Percentiles rank a stretch among this genome's conserved stretches.
Evolutionary conservation across 2,329 filamentous ascomycete genomes (phyloP).

Genomic region (Diaporthe nobilis): DNA sequence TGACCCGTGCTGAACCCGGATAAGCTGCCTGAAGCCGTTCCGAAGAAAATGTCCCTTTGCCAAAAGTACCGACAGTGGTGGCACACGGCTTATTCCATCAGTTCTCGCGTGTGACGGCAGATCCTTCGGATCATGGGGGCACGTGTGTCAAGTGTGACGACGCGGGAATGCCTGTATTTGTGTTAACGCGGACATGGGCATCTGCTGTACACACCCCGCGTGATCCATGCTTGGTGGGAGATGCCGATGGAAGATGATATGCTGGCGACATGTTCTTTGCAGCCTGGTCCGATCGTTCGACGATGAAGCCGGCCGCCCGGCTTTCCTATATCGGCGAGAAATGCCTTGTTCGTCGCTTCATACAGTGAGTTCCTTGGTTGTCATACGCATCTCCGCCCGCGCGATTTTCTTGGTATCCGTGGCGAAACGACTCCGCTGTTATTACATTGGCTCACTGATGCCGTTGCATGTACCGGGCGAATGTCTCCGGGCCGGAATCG

Average conservation of each 20-base stretch:
- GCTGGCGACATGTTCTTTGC: conserved; percentile 28
- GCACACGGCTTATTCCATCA: conserved; percentile 17
- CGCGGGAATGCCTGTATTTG: conserved; percentile 13
- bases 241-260: conserved; percentile 9
- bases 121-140: conserved; percentile 21
- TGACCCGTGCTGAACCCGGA: background rate
- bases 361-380: background rate
- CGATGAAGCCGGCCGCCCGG: background rate
- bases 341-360: conserved; percentile 5
- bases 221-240: conserved; percentile 11
- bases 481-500: background rate
- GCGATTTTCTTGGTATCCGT: background rate
- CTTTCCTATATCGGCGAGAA: conserved; percentile 16
- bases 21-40: conserved; percentile 11
- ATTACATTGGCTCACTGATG: conserved; percentile 1
- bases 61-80: conserved; percentile 11
- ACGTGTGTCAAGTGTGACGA: conserved; percentile 33
- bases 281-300: conserved; percentile 2
- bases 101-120: conserved; percentile 21
- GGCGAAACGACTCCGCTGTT: conserved; percentile 1
- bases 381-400: background rate
- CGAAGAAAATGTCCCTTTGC: background rate
- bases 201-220: conserved; percentile 7
- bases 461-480: conserved; percentile 9
- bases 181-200: background rate